Percentiles rank a stretch among this genome's conserved stretches.
phyloP scores from a whole-genome alignment of 208 protist species.

The Angomonas ambiguus region DNA sequence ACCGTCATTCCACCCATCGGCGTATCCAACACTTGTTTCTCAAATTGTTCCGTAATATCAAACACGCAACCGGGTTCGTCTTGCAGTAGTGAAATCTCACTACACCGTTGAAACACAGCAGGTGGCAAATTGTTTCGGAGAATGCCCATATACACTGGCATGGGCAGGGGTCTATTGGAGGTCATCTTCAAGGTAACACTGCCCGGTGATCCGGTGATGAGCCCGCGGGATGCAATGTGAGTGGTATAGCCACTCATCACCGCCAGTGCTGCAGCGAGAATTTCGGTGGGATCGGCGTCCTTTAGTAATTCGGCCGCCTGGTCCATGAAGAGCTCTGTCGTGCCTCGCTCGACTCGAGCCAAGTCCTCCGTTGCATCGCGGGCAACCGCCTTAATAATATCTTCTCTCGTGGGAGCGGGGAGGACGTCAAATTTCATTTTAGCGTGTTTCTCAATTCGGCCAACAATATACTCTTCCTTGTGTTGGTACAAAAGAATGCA shows the following conservation, averaged over 20 bases:
- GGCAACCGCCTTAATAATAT: slow-evolving; percentile 84
- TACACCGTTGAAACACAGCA: slow-evolving; percentile 70
- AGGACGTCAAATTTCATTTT: slow-evolving; percentile 90
- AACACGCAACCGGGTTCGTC: slow-evolving; percentile 85
- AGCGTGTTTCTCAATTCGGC: slow-evolving; percentile 86
- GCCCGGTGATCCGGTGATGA: slow-evolving; percentile 75
- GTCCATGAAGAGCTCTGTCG: slow-evolving; percentile 84
- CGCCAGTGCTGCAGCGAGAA: slow-evolving; percentile 84
- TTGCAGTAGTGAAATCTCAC: slow-evolving; percentile 84
- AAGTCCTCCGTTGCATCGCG: slow-evolving; percentile 82
- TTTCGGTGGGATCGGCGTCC: slow-evolving; percentile 83
- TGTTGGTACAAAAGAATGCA: slow-evolving; percentile 86
- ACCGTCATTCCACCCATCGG: slow-evolving; percentile 68
- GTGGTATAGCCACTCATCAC: slow-evolving; percentile 91
- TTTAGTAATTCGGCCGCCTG: slow-evolving; percentile 83
- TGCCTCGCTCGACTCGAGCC: slow-evolving; percentile 78
- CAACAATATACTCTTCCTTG: slow-evolving; percentile 83
- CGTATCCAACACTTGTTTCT: slow-evolving; percentile 43
- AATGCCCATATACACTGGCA: slow-evolving; percentile 85
- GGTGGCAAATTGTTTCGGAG: slow-evolving; percentile 83
- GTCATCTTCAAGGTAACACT: slow-evolving; percentile 74
- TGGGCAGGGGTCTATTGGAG: slow-evolving; percentile 60
- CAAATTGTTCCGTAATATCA: slow-evolving; percentile 77
- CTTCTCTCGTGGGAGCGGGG: slow-evolving; percentile 77
- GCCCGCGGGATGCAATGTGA: slow-evolving; percentile 74